Base-by-base conservation (phyloP, 345 rosid genomes). In the Schrenkiella parvula region DNA sequence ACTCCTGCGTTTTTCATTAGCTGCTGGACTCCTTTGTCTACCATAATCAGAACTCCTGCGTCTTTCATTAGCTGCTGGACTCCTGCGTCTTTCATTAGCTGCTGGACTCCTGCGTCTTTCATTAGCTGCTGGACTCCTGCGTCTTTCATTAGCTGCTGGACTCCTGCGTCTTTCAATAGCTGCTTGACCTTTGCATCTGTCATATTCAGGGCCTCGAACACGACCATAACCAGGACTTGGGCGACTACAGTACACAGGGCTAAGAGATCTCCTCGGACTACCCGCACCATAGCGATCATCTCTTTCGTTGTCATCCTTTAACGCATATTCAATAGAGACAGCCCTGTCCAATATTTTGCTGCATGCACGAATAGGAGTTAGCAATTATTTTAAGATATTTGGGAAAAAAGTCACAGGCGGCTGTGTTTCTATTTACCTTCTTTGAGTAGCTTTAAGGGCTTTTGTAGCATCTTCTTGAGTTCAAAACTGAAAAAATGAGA, bases 401-500 rank as follows among this genome's bases (percentile, higher is more conserved):
- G 1, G 1, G 13, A 4, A 21, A 47, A 64, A 15, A 39, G 43
- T 44, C 41, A 10, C 19, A 14, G 35, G 28, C n/a, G 18, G 35
- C 18, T 38, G 37, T 10, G 62, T 39, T 59, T 8, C n/a, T 15
- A 18, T 29, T 55, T 23, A 78, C 98, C 86, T 90, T 87, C 85
- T 84, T 69, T 86, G 85, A 19, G 95, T 87, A 56, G 89, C 84
- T 59, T 90, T 92, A 4, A 90, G 84, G 42, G 93, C 92, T 80
- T 87, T 87, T 4, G 86, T 87, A 56, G 98, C 97, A 64, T 90
- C 97, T 60, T 88, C 95, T 69, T 87, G 98, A 2, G 84, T 82
- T 70, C 81, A 90, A 81, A 88, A 93, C 81, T 88, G 96, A 66
- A 88, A 93, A 78, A 93, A 90, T 1, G 97, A 89, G 88, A 86